Evolutionary conservation across 352 stramenopile species (phyloP), one percentile per base, ranked within the genome.

Genomic region (Globisporangium orthogonon): DNA sequence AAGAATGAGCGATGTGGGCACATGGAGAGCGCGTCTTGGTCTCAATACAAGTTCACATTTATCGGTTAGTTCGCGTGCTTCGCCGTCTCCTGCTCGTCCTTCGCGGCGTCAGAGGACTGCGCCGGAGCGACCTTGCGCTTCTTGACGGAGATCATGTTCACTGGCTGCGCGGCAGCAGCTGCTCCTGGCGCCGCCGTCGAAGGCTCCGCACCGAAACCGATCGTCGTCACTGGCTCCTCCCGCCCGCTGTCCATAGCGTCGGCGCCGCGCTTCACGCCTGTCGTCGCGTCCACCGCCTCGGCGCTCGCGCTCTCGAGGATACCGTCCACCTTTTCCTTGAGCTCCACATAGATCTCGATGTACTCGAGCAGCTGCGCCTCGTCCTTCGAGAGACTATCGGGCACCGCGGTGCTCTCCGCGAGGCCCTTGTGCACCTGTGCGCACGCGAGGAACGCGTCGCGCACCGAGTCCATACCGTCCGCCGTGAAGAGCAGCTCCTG

Each of bases 271-370:
- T 68, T 60, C 9, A n/a, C 29, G 1, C 11, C 47, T 28, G 28
- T 51, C 28, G 15, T 47, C 11, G 49, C 56, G 4, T 43, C 63
- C 0, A 69, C 56, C 13, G 61, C 59, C 39, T 73, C 64, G 18
- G 59, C 71, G 11, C 47, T 57, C 3, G 61, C 60, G 51, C 67
- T 73, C 50, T 91, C 77, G 50, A 85, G 83, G 33, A 94, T 85
- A 6, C 71, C 73, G 44, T 93, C 83, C 14, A 91, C 83, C 58
- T 94, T 94, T 52, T 94, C 83, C 63, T 91, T 94, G 11, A 94
- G 65, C 62, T 94, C 83, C 29, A 85, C 66, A 66, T 92, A 93
- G 45, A 95, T 93, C 53, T 92, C 83, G 14, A 95, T 53, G 56
- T 86, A 91, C 50, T 95, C 81, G 28, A 95, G 66, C 59, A 95